These are phyloP conservation scores for Rosa multiflora DNA, from an alignment of 306 rosid species.

Conservation along the genomic window DNA sequence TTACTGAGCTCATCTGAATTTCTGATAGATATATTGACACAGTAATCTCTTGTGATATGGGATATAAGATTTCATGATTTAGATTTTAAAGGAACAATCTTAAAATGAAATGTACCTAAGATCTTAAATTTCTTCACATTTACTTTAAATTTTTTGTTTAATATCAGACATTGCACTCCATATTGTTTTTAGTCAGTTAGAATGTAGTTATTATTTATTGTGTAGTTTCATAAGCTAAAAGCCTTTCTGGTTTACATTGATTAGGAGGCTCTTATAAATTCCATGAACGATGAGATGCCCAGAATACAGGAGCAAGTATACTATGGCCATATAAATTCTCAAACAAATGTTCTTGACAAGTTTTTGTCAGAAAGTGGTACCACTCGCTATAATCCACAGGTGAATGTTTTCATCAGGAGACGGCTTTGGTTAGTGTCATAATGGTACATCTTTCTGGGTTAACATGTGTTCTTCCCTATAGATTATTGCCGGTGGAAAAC, in stretches of 20 bases:
- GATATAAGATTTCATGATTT: neutral
- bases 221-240: neutral
- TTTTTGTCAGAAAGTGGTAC: conserved; percentile 85
- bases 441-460: conserved; percentile 10
- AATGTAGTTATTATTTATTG: neutral
- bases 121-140: neutral
- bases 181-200: neutral
- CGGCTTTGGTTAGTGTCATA: neutral
- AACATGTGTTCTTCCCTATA: conserved; percentile 31
- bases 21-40: neutral
- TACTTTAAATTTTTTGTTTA: neutral
- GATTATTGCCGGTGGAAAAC: conserved; percentile 81
- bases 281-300: conserved; percentile 90
- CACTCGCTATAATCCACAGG: conserved; percentile 93
- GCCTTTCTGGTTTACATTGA: conserved; percentile 31
- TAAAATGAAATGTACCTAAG: conserved; percentile 2
- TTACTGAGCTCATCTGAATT: conserved; percentile 1
- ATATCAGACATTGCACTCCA: neutral
- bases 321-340: conserved; percentile 85
- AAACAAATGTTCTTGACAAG: conserved; percentile 74
- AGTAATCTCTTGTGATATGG: conserved; percentile 6
- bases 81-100: conserved; percentile 18
- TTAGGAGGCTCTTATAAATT: conserved; percentile 81
- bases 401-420: conserved; percentile 27
- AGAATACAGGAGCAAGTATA: conserved; percentile 96